A percentile compares a stretch with the other conserved stretches of the same genome.
These are phyloP conservation scores for Eucalyptus viminalis DNA, from an alignment of 345 rosid genomes.

Conservation along the genomic window DNA sequence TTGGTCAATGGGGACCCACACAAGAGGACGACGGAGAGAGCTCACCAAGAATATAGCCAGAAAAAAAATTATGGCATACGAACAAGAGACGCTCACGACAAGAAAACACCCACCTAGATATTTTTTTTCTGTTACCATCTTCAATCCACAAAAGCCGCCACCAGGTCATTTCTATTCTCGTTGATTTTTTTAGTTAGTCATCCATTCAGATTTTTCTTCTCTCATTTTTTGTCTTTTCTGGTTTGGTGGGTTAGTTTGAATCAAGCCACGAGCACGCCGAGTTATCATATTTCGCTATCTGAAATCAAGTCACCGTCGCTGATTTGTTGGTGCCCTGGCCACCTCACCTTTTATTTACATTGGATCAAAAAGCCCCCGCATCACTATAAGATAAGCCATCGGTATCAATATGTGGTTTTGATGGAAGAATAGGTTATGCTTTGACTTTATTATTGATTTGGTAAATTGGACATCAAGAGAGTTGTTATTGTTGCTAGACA, in stretches of 20 bases:
- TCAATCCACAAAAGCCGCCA: not conserved
- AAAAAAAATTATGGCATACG: not conserved
- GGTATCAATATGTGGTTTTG: not conserved
- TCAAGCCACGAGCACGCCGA: rapidly evolving
- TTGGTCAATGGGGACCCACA: not conserved
- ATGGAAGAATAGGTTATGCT: not conserved
- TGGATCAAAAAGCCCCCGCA: not conserved
- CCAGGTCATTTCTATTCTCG: not conserved
- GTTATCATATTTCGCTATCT: not conserved
- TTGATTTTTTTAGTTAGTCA: not conserved
- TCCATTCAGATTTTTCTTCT: not conserved
- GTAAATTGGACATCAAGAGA: not conserved
- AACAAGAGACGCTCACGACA: not conserved
- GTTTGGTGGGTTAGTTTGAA: not conserved
- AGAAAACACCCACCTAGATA: not conserved
- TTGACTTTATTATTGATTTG: not conserved
- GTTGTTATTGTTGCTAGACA: not conserved
- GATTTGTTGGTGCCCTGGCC: not conserved
- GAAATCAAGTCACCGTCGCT: not conserved
- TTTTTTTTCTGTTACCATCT: not conserved
- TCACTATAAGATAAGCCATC: not conserved
- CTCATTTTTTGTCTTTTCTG: not conserved
- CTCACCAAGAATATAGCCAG: not conserved
- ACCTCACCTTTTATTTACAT: not conserved
- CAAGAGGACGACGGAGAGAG: not conserved